Evolutionary conservation across 2,329 filamentous ascomycete genomes (phyloP).

Genomic region (Thyridium curvatum): DNA sequence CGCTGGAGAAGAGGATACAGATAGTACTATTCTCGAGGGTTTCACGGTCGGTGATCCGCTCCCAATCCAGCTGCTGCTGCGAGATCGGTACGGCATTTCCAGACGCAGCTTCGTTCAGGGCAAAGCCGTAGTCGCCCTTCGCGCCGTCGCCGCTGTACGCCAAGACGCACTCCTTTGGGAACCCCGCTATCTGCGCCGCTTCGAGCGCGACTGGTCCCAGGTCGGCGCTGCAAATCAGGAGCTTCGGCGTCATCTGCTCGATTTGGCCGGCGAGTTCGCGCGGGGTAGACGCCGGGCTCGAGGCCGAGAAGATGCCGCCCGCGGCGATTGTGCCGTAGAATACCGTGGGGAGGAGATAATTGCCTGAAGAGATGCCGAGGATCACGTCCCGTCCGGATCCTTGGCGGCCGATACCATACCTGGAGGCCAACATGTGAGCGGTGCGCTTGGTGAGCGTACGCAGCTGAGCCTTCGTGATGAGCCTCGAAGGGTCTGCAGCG

Average conservation of each 20-base stretch:
- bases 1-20: constrained; percentile 41
- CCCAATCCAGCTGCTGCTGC: constrained; percentile 39
- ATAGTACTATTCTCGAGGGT: constrained; percentile 32
- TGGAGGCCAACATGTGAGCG: constrained; percentile 46
- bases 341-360: constrained; percentile 44
- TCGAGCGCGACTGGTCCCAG: constrained; percentile 37
- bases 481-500: constrained; percentile 45
- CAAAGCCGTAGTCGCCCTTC: constrained; percentile 9
- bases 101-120: constrained; percentile 18
- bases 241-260: constrained; percentile 25
- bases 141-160: constrained; percentile 33
- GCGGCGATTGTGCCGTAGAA: constrained; percentile 53
- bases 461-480: constrained; percentile 45
- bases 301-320: constrained; percentile 52
- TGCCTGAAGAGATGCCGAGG: constrained; percentile 49
- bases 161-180: constrained; percentile 40
- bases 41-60: constrained; percentile 40
- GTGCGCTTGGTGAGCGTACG: constrained; percentile 42
- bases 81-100: constrained; percentile 24
- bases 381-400: constrained; percentile 47
- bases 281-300: constrained; percentile 41
- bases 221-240: constrained; percentile 40
- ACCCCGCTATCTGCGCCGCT: constrained; percentile 38
- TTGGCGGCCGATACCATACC: constrained; percentile 42
- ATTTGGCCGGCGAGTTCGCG: constrained; percentile 43